phyloP scores from a whole-genome alignment of 371 early-diverging fungal genomes.

The Rhizopus stolonifer region DNA sequence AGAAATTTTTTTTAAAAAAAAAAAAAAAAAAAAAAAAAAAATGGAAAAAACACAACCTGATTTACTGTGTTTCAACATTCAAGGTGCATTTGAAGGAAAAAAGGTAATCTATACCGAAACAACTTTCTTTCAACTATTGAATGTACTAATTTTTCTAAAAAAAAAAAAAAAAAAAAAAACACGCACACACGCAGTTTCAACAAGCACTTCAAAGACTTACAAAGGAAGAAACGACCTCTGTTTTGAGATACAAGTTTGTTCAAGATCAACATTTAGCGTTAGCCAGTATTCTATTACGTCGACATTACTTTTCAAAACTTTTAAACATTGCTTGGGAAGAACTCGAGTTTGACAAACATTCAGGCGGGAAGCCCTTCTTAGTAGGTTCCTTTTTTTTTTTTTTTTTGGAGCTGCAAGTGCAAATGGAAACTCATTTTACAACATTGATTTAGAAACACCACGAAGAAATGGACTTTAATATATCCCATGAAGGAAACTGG shows the following conservation, averaged over 20 bases:
- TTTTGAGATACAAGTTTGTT: constrained; percentile 34
- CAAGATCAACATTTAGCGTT: constrained; percentile 35
- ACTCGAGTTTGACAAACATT: constrained; percentile 20
- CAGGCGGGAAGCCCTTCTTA: constrained; percentile 27
- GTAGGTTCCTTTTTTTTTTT: constrained; percentile 12
- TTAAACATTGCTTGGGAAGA: constrained; percentile 23
- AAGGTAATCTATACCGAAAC: constrained; percentile 8
- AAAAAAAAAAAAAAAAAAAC: too few species aligned
- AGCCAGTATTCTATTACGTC: constrained; percentile 32
- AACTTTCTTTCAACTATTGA: background rate
- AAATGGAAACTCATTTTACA: too few species aligned
- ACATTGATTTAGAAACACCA: constrained; percentile 4
- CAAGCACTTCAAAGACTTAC: constrained; percentile 31
- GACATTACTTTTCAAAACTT: constrained; percentile 31
- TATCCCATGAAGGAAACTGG: constrained; percentile 69
- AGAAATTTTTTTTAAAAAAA: too few species aligned
- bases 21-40: background rate
- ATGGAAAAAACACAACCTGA: constrained; percentile 11
- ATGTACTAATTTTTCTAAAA: background rate
- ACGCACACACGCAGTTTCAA: constrained; percentile 29
- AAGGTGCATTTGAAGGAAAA: constrained; percentile 19
- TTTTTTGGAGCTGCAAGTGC: too few species aligned
- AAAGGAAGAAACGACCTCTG: constrained; percentile 19
- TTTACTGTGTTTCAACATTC: constrained; percentile 23
- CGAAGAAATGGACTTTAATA: constrained; percentile 45